These are phyloP conservation scores for Choanephora cucurbitarum DNA, from an alignment of 371 early-diverging fungal genomes.

Conservation along the genomic window DNA sequence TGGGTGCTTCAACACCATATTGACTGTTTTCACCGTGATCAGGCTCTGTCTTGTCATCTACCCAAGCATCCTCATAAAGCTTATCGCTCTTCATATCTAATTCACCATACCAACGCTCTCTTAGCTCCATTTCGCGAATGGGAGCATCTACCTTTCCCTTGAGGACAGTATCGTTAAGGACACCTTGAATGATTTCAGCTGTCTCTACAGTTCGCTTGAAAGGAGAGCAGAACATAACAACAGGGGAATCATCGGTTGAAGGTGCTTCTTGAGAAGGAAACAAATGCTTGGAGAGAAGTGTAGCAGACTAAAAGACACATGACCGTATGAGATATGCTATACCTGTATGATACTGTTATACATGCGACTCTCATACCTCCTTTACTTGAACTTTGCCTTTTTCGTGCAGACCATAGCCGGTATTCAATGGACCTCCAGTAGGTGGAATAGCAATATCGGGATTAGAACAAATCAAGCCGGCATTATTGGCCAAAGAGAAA, in stretches of 20 bases:
- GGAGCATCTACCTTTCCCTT: slow-evolving; percentile 20
- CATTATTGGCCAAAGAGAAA: slow-evolving; percentile 50
- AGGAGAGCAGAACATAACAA: slow-evolving; percentile 48
- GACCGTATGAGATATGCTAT: not conserved
- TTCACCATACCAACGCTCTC: slow-evolving; percentile 48
- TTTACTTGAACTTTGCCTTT: slow-evolving; percentile 46
- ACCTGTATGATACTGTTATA: not conserved
- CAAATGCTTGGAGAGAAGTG: slow-evolving; percentile 33
- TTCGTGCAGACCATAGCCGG: slow-evolving; percentile 50
- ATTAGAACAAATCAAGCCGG: slow-evolving; percentile 42
- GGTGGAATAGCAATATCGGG: slow-evolving; percentile 54
- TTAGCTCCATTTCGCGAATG: slow-evolving; percentile 29
- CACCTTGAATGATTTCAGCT: slow-evolving; percentile 40
- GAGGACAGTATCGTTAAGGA: slow-evolving; percentile 31
- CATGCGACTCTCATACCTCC: slow-evolving; percentile 19
- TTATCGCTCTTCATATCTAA: slow-evolving; percentile 45
- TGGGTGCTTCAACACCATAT: slow-evolving; percentile 39
- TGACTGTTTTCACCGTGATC: slow-evolving; percentile 46
- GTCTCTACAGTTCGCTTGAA: slow-evolving; percentile 50
- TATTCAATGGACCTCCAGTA: slow-evolving; percentile 42
- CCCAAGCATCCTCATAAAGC: slow-evolving; percentile 44
- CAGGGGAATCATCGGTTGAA: slow-evolving; percentile 19
- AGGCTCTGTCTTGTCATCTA: slow-evolving; percentile 36
- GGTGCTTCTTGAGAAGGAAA: slow-evolving; percentile 21
- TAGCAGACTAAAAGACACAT: slow-evolving; percentile 27